Conservation (phyloP, 2,329 filamentous ascomycete species). For the Ceratocystis eucalypticola region DNA sequence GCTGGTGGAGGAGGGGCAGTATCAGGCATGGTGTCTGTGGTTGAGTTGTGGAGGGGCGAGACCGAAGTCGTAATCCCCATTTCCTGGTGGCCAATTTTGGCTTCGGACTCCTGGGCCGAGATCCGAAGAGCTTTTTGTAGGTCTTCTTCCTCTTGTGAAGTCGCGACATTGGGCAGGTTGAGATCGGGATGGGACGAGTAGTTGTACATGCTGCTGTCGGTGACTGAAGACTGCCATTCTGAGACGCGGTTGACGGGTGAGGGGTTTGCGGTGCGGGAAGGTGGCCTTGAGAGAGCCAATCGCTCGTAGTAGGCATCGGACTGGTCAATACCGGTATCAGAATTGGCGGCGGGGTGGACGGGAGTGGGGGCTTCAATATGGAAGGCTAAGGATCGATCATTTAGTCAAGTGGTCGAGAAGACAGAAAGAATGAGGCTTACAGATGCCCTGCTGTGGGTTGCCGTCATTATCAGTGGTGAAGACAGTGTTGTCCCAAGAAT, state of each 20-base stretch:
- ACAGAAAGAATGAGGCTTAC: not conserved
- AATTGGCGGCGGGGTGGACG: conserved; percentile 29
- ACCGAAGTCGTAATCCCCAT: conserved; percentile 30
- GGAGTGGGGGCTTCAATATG: conserved; percentile 35
- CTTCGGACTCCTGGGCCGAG: conserved; percentile 17
- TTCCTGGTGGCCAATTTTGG: conserved; percentile 31
- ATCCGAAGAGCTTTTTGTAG: conserved; percentile 23
- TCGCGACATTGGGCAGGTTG: not conserved
- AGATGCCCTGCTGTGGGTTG: conserved; percentile 19
- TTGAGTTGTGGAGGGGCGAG: not conserved
- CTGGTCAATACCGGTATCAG: conserved; percentile 30
- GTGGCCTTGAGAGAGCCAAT: conserved; percentile 45
- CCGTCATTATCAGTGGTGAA: conserved; percentile 43
- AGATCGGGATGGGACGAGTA: not conserved
- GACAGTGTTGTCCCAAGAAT: conserved; percentile 42
- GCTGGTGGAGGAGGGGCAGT: conserved; percentile 2
- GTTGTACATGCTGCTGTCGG: conserved; percentile 28
- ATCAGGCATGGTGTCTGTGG: not conserved
- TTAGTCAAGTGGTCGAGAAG: not conserved
- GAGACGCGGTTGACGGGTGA: conserved; percentile 42
- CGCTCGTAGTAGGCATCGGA: conserved; percentile 26
- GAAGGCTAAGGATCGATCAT: conserved; percentile 32
- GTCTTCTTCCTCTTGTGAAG: conserved; percentile 33
- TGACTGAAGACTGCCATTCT: conserved; percentile 34
- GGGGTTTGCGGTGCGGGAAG: conserved; percentile 43